Base-by-base conservation (phyloP, 2,329 filamentous ascomycete genomes). In the Colletotrichum limetticola region DNA sequence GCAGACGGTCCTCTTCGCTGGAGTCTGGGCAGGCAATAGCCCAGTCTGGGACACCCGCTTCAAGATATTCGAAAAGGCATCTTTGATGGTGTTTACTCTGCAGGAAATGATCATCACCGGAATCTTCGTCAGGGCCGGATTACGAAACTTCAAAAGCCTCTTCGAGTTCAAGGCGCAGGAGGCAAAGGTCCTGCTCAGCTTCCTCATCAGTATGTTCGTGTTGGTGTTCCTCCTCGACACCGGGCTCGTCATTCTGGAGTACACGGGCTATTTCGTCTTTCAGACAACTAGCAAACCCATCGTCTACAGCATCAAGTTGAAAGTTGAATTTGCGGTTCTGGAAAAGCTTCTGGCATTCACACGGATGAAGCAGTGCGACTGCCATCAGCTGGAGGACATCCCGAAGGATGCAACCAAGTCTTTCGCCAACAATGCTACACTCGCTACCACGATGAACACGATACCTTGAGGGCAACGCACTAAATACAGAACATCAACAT, bases 91-190 rank as follows among this genome's bases (percentile, higher is more conserved):
- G 4, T 90, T 90, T 76, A 89, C 86, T 75, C 66, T 89, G 14
- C 88, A 90, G 76, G 88, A 90, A 69, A 83, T 86, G 65, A 82
- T 89, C 74, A 84, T 90, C 55, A 89, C 87, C 0, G 81, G 82
- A 1, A 71, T 75, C 1, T 70, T 74, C 4, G 68, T 70, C 11
- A 84, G 83, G 75, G 84, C 87, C 72, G 87, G 86, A 0, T 69
- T 64, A 6, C 65, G 57, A n/a, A 72, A 69, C 42, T 68, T 72
- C 42, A 68, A 59, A 37, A 59, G 58, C 4, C 66, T 72, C 1
- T 72, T 72, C 69, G 66, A 72, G 19, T 72, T 72, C 65, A 72
- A 72, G 19, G 69, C 65, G 1, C 6, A 59, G 1, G 69, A 69
- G 22, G 69, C 65, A 4, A 58, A 61, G 72, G 22, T 75, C 30